Evolutionary conservation across 495 filamentous ascomycete genomes (phyloP).

Genomic region (Podospora pseudoanserina): DNA sequence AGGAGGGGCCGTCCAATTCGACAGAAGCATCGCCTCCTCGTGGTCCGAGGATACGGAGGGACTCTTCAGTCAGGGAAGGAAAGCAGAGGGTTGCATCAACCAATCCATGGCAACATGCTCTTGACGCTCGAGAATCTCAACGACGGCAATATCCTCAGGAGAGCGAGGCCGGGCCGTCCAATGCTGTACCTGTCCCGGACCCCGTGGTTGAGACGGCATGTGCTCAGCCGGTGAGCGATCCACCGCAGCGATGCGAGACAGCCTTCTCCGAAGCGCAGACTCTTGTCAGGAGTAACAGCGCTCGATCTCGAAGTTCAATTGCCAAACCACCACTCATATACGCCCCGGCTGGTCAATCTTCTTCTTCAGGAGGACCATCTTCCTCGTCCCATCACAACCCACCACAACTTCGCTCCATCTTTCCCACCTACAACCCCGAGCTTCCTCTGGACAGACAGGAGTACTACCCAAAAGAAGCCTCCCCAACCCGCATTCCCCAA

Average conservation of each 20-base stretch:
- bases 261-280: constrained; percentile 51
- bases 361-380: constrained; percentile 23
- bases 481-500: constrained; percentile 51
- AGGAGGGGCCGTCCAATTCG: constrained; percentile 33
- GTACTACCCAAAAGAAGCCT: constrained; percentile 60
- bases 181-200: constrained; percentile 25
- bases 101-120: constrained; percentile 35
- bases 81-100: constrained; percentile 30
- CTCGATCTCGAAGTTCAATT: constrained; percentile 46
- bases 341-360: constrained; percentile 26
- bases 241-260: constrained; percentile 43
- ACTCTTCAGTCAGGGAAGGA: constrained; percentile 36
- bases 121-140: constrained; percentile 23
- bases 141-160: constrained; percentile 16
- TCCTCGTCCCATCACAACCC: constrained; percentile 24
- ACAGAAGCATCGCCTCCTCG: constrained; percentile 25
- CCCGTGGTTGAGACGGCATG: constrained; percentile 28
- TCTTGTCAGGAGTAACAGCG: constrained; percentile 46
- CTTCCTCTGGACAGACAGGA: constrained; percentile 63
- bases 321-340: constrained; percentile 42
- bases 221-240: constrained; percentile 31
- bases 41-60: constrained; percentile 32
- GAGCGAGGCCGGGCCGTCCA: constrained; percentile 24
- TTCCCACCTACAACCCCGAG: constrained; percentile 76
- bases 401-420: constrained; percentile 56